Percentiles rank a stretch among this genome's conserved stretches.
Conservation (phyloP, 2,329 filamentous ascomycete species). For the Neocucurbitaria cava region DNA sequence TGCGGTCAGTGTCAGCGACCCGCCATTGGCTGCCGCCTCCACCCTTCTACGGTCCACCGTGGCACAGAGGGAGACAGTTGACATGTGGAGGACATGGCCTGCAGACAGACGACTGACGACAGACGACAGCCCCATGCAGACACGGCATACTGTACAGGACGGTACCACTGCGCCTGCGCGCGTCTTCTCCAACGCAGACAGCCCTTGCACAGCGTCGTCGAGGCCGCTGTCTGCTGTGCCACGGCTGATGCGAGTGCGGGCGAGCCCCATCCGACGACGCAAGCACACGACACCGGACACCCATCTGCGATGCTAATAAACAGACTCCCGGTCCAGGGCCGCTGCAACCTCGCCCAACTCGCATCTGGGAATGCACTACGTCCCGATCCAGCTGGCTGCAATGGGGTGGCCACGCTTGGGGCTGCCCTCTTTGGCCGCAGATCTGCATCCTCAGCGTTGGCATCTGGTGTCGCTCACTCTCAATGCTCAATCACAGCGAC, state of each 20-base stretch:
- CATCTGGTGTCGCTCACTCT: too few species aligned
- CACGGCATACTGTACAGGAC: not conserved
- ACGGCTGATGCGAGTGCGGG: not conserved
- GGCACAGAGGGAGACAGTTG: slow-evolving; percentile 11
- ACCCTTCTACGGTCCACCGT: not conserved
- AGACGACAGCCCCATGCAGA: not conserved
- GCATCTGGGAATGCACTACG: slow-evolving; percentile 3
- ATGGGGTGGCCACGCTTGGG: not conserved
- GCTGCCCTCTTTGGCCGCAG: slow-evolving; percentile 3
- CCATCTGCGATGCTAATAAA: not conserved
- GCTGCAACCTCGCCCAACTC: not conserved
- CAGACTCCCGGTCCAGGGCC: not conserved
- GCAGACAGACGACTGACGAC: not conserved
- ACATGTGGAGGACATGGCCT: too few species aligned
- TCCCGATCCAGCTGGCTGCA: slow-evolving; percentile 14
- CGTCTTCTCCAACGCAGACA: not conserved
- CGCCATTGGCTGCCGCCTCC: slow-evolving; percentile 24
- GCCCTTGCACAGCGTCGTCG: not conserved
- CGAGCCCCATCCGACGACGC: not conserved
- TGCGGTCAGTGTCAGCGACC: slow-evolving; percentile 21
- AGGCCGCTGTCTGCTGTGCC: not conserved
- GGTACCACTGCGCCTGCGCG: slow-evolving; percentile 9
- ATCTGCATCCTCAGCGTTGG: not conserved
- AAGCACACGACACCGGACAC: not conserved
- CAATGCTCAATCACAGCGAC: not conserved